phyloP scores from a whole-genome alignment of 2,329 filamentous ascomycete species.

The Lanzia echinophila region DNA sequence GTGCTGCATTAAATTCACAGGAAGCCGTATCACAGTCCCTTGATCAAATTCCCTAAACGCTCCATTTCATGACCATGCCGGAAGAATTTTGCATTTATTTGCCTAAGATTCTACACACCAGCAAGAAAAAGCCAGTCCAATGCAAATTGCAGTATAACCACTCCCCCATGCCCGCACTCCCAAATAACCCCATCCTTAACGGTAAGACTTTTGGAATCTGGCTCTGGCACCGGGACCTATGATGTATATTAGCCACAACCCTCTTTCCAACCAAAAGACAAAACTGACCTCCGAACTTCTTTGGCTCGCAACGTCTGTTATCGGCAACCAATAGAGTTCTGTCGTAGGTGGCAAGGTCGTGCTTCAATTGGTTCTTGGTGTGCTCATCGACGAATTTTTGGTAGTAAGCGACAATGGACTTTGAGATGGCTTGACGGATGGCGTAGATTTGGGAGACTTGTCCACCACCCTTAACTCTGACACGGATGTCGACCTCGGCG shows the following conservation, averaged over 20 bases:
- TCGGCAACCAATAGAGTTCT: conserved; percentile 96
- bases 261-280: not conserved
- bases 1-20: no score
- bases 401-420: conserved; percentile 97
- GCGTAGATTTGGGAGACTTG: conserved; percentile 97
- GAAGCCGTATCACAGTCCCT: not conserved
- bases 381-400: conserved; percentile 99
- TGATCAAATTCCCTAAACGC: conserved; percentile 10
- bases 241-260: conserved; percentile 33
- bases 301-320: conserved; percentile 98
- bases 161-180: conserved; percentile 26
- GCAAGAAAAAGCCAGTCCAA: conserved; percentile 28
- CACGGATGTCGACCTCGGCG: conserved; percentile 91
- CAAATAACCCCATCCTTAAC: conserved; percentile 53
- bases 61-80: conserved; percentile 20
- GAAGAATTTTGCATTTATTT: conserved; percentile 30
- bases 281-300: conserved; percentile 63
- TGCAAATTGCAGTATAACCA: conserved; percentile 31
- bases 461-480: conserved; percentile 93
- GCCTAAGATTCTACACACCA: conserved; percentile 31
- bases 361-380: conserved; percentile 99
- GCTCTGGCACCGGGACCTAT: conserved; percentile 88
- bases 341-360: conserved; percentile 92
- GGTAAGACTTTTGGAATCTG: conserved; percentile 99
- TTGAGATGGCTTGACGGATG: conserved; percentile 97